phyloP scores from a whole-genome alignment of 441 rosid species.

The Daphne laureola region DNA sequence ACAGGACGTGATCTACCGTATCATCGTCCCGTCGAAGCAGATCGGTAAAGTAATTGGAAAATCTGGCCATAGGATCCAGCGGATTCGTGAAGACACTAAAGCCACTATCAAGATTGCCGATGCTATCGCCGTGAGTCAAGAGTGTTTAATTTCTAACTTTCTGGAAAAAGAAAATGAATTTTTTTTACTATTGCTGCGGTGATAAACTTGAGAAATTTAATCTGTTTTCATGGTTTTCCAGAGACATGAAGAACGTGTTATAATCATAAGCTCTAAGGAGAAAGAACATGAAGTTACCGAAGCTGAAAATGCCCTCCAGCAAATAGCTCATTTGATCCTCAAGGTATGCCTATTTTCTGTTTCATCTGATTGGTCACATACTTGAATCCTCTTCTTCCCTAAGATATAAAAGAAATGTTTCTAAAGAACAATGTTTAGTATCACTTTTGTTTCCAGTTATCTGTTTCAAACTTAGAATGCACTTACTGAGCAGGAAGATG shows the following conservation, averaged over 20 bases:
- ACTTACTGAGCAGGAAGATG: conserved; percentile 37
- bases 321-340: conserved; percentile 44
- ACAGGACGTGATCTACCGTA: conserved; percentile 51
- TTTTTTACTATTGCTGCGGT: neutral
- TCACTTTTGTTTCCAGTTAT: too few relatives aligned
- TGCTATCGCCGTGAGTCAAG: conserved; percentile 33
- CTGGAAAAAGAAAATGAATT: neutral
- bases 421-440: too few relatives aligned
- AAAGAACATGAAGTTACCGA: conserved; percentile 29
- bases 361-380: neutral
- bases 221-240: conserved; percentile 15
- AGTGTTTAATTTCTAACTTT: conserved; percentile 5
- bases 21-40: conserved; percentile 56
- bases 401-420: too few relatives aligned
- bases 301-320: conserved; percentile 54
- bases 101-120: conserved; percentile 65
- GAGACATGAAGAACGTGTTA: conserved; percentile 67
- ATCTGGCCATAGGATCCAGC: conserved; percentile 54
- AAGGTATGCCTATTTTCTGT: conserved; percentile 18
- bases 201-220: neutral
- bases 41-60: conserved; percentile 70
- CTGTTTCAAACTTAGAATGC: too few relatives aligned
- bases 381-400: too few relatives aligned
- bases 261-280: conserved; percentile 52
- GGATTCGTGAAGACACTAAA: conserved; percentile 58